Evolutionary conservation across 306 rosid genomes (phyloP).

Genomic region (Acacia confusa): DNA sequence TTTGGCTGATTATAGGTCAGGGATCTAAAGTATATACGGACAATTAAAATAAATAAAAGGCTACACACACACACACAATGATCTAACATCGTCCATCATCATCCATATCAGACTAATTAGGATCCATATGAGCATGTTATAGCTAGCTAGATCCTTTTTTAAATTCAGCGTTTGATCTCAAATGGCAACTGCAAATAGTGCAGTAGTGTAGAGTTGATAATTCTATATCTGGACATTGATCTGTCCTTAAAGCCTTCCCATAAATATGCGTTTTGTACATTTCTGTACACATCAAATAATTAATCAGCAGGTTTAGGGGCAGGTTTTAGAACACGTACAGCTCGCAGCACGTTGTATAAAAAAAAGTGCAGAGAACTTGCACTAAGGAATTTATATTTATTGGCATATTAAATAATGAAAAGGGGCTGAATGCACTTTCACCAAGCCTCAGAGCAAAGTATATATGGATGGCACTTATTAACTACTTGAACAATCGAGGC

Average conservation of each 20-base stretch:
- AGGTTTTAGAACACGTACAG: conserved; percentile 1
- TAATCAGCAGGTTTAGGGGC: not conserved
- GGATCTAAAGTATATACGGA: conserved; percentile 11
- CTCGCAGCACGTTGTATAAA: not conserved
- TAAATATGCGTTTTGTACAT: conserved; percentile 10
- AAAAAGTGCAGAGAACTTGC: not conserved
- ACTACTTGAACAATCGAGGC: conserved; percentile 60
- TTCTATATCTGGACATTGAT: conserved; percentile 1
- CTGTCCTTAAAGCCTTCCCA: conserved; percentile 22
- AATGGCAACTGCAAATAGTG: not conserved
- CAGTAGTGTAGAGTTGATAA: not conserved
- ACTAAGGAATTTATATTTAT: conserved; percentile 2
- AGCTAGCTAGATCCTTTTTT: not conserved
- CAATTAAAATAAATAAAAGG: not conserved
- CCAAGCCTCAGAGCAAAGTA: conserved; percentile 38
- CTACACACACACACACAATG: not conserved
- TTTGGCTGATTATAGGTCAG: conserved; percentile 18
- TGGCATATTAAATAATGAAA: conserved; percentile 38
- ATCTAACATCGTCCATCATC: not conserved
- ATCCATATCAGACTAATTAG: not conserved
- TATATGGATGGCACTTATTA: conserved; percentile 57
- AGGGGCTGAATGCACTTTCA: conserved; percentile 38
- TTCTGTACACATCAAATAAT: not conserved
- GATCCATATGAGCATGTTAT: not conserved
- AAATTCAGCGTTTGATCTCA: not conserved